phyloP scores from a whole-genome alignment of 2,329 filamentous ascomycete genomes.

The Fusarium musae region DNA sequence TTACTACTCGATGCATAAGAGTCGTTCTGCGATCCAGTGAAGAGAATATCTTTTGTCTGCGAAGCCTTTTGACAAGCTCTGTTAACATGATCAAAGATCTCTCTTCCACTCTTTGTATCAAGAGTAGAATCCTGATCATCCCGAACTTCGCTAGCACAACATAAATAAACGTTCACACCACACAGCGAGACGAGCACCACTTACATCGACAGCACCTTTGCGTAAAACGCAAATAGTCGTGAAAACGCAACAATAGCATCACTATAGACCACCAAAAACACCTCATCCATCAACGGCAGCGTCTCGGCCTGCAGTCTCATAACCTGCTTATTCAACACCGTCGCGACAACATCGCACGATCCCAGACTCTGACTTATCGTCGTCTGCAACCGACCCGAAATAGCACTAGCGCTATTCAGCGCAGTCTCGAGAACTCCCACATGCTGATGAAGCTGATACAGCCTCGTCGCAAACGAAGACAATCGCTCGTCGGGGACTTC shows the following conservation, averaged over 20 bases:
- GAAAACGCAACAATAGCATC: conserved; percentile 41
- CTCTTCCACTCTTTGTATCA: conserved; percentile 23
- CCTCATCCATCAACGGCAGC: conserved; percentile 38
- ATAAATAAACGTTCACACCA: neutral
- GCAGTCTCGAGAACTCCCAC: conserved; percentile 42
- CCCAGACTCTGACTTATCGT: conserved; percentile 43
- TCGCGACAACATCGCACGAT: conserved; percentile 46
- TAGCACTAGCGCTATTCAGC: conserved; percentile 37
- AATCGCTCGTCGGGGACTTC: conserved; percentile 34
- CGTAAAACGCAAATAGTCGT: conserved; percentile 41
- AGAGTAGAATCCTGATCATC: conserved; percentile 43
- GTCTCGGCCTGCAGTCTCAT: conserved; percentile 46
- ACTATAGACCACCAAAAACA: conserved; percentile 42
- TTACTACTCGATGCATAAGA: conserved; percentile 33
- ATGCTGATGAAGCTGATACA: conserved; percentile 43
- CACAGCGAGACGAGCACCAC: neutral
- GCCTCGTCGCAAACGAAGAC: conserved; percentile 33
- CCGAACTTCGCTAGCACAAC: conserved; percentile 14
- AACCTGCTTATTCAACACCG: conserved; percentile 49
- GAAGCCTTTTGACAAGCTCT: conserved; percentile 29
- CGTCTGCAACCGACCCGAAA: conserved; percentile 47
- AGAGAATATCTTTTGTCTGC: conserved; percentile 31
- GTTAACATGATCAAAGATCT: conserved; percentile 36
- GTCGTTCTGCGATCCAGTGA: neutral
- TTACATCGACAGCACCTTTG: conserved; percentile 41